phyloP scores from a whole-genome alignment of 2,329 filamentous ascomycete genomes.

The Tricladium varicosporioides region DNA sequence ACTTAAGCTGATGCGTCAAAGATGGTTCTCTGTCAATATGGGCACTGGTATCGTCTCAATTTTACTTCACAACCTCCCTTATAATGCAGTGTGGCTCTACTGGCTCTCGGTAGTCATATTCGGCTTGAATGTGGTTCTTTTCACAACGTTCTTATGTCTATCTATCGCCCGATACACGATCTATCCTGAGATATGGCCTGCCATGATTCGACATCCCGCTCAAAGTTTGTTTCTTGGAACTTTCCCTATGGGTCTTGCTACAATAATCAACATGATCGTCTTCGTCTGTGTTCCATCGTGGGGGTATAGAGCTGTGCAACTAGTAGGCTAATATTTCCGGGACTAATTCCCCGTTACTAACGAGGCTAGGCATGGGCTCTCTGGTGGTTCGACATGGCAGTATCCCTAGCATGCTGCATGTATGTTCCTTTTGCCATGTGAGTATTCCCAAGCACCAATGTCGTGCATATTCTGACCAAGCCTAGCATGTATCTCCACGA shows the following conservation, averaged over 20 bases:
- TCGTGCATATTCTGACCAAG: conserved; percentile 3
- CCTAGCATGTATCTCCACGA: conserved; percentile 33
- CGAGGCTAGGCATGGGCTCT: conserved; percentile 47
- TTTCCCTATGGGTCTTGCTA: conserved; percentile 67
- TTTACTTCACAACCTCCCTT: conserved; percentile 60
- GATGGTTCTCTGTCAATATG: conserved; percentile 63
- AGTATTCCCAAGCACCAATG: neutral
- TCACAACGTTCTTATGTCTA: conserved; percentile 51
- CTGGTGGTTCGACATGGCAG: conserved; percentile 55
- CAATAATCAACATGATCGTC: conserved; percentile 64
- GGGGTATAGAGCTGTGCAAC: conserved; percentile 54
- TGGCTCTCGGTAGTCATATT: conserved; percentile 62
- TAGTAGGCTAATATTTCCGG: conserved; percentile 32
- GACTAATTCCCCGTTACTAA: neutral
- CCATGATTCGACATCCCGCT: conserved; percentile 64
- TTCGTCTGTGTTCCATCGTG: conserved; percentile 58
- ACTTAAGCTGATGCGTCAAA: conserved; percentile 13
- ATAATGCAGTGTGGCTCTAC: conserved; percentile 54
- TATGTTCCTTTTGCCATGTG: conserved; percentile 57
- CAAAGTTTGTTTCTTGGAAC: conserved; percentile 69
- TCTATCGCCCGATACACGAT: conserved; percentile 60
- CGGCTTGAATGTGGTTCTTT: conserved; percentile 56
- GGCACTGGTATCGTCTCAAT: conserved; percentile 67
- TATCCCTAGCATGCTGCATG: conserved; percentile 53
- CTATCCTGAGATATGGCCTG: conserved; percentile 63